Conservation (phyloP, 768 basidiomycete species). For the Tubosaeta sp. region DNA sequence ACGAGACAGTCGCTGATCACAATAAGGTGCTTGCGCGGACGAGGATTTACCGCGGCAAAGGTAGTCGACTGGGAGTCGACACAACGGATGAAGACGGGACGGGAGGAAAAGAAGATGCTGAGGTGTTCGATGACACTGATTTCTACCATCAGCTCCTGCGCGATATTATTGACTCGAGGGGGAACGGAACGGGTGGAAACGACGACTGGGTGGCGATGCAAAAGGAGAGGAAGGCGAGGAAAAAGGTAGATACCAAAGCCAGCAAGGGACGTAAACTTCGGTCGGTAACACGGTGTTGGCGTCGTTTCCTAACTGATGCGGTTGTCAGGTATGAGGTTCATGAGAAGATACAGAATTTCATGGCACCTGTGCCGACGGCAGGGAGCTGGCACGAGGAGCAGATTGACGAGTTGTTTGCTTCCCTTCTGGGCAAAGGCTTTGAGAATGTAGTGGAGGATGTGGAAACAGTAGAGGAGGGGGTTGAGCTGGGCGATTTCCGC, state of each 20-base stretch:
- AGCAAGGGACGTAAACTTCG: constrained; percentile 93
- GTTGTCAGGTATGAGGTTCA: constrained; percentile 80
- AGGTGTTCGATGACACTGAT: constrained; percentile 84
- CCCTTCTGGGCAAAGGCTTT: constrained; percentile 75
- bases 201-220: constrained; percentile 65
- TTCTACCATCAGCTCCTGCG: constrained; percentile 91
- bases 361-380: constrained; percentile 73
- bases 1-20: constrained; percentile 62
- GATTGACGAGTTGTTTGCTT: constrained; percentile 90
- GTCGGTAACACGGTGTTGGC: constrained; percentile 35
- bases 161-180: constrained; percentile 78
- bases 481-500: constrained; percentile 46
- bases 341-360: constrained; percentile 95
- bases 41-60: constrained; percentile 49
- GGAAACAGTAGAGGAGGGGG: constrained; percentile 29
- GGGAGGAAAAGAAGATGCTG: constrained; percentile 35
- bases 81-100: constrained; percentile 32
- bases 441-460: constrained; percentile 33
- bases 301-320: constrained; percentile 1
- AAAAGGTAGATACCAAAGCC: constrained; percentile 92
- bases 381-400: constrained; percentile 94
- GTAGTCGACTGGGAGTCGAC: constrained; percentile 36
- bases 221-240: constrained; percentile 69
- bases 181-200: constrained; percentile 39
- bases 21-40: constrained; percentile 61